Base-by-base conservation (phyloP, 768 basidiomycete species). In the Kwoniella sp. region DNA sequence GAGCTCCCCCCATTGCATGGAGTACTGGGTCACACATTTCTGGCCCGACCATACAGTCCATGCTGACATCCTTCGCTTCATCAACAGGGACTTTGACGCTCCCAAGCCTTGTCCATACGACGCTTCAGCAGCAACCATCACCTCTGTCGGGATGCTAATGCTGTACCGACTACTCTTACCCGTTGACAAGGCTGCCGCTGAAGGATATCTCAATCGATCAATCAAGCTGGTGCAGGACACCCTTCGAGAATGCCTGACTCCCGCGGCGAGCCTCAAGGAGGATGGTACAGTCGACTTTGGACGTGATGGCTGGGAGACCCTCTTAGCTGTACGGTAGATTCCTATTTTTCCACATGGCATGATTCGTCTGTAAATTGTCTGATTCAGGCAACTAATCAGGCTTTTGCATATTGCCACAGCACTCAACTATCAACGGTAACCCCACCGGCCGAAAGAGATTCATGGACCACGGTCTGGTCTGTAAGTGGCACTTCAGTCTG, bases 381-480 rank as follows among this genome's bases (percentile, higher is more conserved):
- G n/a, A n/a, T 25, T 17, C 51, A 5, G 22, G 50, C 25, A 28
- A 4, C 23, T 52, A 15, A 5, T 31, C 20, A 15, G 8, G 30
- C 5, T n/a, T 29, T 55, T 50, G 48, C n/a, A 7, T 13, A 59
- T 50, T 25, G 47, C 37, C 4, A 26, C 38, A 72, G 75, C 75
- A 76, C 57, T 74, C 75, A 8, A 74, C 73, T 4, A 74, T 73
- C 45, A 73, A 71, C 63, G 75, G 73, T 11, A 76, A 76, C 58
- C 65, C 65, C 5, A 56, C 38, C n/a, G 68, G 67, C 2, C 55
- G 45, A 2, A 47, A 65, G 45, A 29, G 51, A 38, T 47, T 74
- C 17, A 65, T 75, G 70, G 75, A 77, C 50, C 73, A 75, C 55
- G 76, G 76, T 29, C 50, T 74, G 17, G 67, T 73, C 55, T 77